A percentile compares a stretch with the other conserved stretches of the same genome.
phyloP scores from a whole-genome alignment of 2,329 filamentous ascomycete species.

The Tolypocladium sp. region DNA sequence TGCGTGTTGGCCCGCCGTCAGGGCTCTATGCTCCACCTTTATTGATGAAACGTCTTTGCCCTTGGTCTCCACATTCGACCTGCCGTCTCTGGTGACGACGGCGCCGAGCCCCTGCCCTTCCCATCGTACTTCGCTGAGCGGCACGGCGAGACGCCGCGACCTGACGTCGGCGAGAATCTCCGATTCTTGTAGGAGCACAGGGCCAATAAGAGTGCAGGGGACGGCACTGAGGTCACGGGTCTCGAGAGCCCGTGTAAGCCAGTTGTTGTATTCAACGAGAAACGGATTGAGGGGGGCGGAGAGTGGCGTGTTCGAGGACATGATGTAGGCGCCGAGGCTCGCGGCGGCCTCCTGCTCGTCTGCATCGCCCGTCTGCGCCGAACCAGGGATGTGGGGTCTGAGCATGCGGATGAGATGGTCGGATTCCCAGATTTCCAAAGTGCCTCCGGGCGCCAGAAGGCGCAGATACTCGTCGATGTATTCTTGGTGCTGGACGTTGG shows the following conservation, averaged over 20 bases:
- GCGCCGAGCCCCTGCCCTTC: slow-evolving; percentile 66
- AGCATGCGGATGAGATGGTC: slow-evolving; percentile 80
- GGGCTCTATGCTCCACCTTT: slow-evolving; percentile 33
- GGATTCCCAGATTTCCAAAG: slow-evolving; percentile 81
- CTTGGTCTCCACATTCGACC: slow-evolving; percentile 48
- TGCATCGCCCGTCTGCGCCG: slow-evolving; percentile 20
- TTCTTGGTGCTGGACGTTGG: slow-evolving; percentile 46
- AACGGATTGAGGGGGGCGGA: slow-evolving; percentile 73
- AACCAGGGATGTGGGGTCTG: slow-evolving; percentile 62
- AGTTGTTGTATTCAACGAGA: slow-evolving; percentile 73
- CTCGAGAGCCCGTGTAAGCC: slow-evolving; percentile 71
- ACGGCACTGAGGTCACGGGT: slow-evolving; percentile 59
- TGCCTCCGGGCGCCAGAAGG: slow-evolving; percentile 67
- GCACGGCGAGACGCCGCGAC: slow-evolving; percentile 74
- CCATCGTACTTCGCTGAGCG: slow-evolving; percentile 77
- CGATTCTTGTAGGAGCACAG: slow-evolving; percentile 73
- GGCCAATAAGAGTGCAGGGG: slow-evolving; percentile 68
- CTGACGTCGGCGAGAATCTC: slow-evolving; percentile 61
- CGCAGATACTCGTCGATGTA: slow-evolving; percentile 67
- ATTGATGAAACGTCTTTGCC: slow-evolving; percentile 27
- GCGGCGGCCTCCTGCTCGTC: slow-evolving; percentile 57
- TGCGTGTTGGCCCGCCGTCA: slow-evolving; percentile 62
- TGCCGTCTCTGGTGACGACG: slow-evolving; percentile 50
- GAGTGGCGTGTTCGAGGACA: slow-evolving; percentile 76
- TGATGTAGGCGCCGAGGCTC: slow-evolving; percentile 69